Conservation (phyloP, 352 stramenopile species). For the Globisporangium mamillatum region DNA sequence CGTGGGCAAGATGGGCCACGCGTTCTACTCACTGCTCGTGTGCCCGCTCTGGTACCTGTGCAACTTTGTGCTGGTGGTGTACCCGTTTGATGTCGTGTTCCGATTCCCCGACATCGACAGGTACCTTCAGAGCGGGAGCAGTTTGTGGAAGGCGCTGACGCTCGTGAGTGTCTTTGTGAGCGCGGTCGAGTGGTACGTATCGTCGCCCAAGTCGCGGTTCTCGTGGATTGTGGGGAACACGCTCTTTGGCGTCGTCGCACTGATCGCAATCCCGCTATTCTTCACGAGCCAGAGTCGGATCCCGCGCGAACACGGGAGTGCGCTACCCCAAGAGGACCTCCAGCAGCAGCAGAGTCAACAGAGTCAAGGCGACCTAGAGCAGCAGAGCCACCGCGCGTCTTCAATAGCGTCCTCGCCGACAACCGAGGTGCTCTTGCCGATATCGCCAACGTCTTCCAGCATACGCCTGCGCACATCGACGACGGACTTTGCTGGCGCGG, state of each 20-base stretch:
- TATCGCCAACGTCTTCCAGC: not conserved
- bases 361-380: not conserved
- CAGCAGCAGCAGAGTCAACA: not conserved
- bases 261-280: conserved; percentile 66
- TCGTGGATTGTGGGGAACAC: conserved; percentile 83
- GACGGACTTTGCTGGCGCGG: not conserved
- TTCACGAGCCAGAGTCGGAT: conserved; percentile 60
- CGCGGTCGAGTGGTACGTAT: conserved; percentile 70
- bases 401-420: not conserved
- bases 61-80: conserved; percentile 66
- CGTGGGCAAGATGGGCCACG: conserved; percentile 57
- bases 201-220: conserved; percentile 39
- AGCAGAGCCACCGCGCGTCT: not conserved
- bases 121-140: conserved; percentile 23
- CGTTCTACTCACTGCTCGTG: conserved; percentile 66
- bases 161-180: conserved; percentile 48
- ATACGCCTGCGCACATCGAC: conserved; percentile 7
- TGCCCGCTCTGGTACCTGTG: conserved; percentile 78
- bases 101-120: conserved; percentile 48
- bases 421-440: not conserved
- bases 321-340: conserved; percentile 21
- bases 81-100: conserved; percentile 76
- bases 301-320: conserved; percentile 48
- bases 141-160: conserved; percentile 52
- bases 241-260: conserved; percentile 65